These are phyloP conservation scores for Cyberlindnera nakhonratchasimensis DNA, from an alignment of 805 yeast genomes.

Conservation along the genomic window DNA sequence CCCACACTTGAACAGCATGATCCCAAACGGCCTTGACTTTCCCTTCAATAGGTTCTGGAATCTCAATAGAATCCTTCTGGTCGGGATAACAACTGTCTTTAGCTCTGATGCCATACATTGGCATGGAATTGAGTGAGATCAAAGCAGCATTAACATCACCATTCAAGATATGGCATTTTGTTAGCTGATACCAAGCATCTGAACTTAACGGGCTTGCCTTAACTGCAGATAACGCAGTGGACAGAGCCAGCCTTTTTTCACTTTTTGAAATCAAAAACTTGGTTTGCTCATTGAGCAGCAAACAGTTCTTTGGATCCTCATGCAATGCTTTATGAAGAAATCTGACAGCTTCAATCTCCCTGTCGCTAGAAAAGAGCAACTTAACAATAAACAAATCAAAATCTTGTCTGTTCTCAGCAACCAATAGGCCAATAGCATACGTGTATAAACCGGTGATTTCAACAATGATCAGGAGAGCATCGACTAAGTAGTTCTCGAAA, in stretches of 20 bases:
- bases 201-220: slow-evolving; percentile 74
- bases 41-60: slow-evolving; percentile 56
- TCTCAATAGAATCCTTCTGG: slow-evolving; percentile 39
- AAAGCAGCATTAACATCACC: slow-evolving; percentile 60
- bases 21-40: slow-evolving; percentile 47
- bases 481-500: slow-evolving; percentile 65
- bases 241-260: slow-evolving; percentile 52
- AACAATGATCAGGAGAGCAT: slow-evolving; percentile 54
- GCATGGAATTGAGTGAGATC: slow-evolving; percentile 67
- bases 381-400: slow-evolving; percentile 30
- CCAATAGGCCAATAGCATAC: slow-evolving; percentile 39
- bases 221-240: slow-evolving; percentile 57
- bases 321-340: slow-evolving; percentile 29
- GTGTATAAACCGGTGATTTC: slow-evolving; percentile 37
- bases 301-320: slow-evolving; percentile 19
- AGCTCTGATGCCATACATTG: slow-evolving; percentile 48
- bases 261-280: slow-evolving; percentile 55
- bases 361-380: slow-evolving; percentile 31
- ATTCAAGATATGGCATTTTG: slow-evolving; percentile 53
- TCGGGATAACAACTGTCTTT: slow-evolving; percentile 44
- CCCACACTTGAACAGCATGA: slow-evolving; percentile 23
- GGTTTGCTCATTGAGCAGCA: slow-evolving; percentile 44
- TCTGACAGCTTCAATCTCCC: slow-evolving; percentile 35
- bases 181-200: slow-evolving; percentile 64
- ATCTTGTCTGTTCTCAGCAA: slow-evolving; percentile 18